Evolutionary conservation across 768 basidiomycete species (phyloP).

Genomic region (Kwoniella sp.): DNA sequence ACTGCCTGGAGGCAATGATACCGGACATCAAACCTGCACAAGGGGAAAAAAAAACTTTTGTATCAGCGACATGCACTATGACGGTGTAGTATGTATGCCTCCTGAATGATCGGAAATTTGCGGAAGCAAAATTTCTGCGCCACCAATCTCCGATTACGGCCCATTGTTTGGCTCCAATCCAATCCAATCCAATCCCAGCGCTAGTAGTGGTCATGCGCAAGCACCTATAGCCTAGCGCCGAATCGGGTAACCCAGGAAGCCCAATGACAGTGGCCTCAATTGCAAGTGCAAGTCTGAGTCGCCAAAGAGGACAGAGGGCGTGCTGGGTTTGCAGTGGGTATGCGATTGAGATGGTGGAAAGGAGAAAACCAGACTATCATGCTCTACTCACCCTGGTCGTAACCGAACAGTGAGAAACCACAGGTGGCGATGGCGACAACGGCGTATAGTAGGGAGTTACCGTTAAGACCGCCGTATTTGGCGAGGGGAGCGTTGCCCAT

Average conservation of each 20-base stretch:
- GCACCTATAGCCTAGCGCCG: no score
- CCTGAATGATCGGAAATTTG: background rate
- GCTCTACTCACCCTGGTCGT: conserved; percentile 46
- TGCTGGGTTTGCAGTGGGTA: no score
- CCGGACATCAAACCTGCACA: conserved; percentile 54
- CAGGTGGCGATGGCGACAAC: conserved; percentile 48
- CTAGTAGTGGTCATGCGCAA: no score
- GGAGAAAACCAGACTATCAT: background rate
- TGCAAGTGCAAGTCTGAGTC: no score
- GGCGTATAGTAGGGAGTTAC: conserved; percentile 41
- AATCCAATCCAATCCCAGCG: no score
- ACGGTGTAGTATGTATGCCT: background rate
- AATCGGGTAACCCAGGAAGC: no score
- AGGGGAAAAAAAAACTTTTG: conserved; percentile 16
- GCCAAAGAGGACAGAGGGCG: no score
- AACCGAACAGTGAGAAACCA: conserved; percentile 53
- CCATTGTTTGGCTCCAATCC: background rate
- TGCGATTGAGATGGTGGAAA: background rate
- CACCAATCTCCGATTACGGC: background rate
- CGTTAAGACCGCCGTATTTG: conserved; percentile 48
- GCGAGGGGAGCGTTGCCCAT: conserved; percentile 22
- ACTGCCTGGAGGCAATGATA: conserved; percentile 53
- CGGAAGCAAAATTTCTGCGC: background rate
- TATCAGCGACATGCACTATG: background rate
- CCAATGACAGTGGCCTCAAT: no score